phyloP scores from a whole-genome alignment of 2,329 filamentous ascomycete species.

The Eutypella sp. region DNA sequence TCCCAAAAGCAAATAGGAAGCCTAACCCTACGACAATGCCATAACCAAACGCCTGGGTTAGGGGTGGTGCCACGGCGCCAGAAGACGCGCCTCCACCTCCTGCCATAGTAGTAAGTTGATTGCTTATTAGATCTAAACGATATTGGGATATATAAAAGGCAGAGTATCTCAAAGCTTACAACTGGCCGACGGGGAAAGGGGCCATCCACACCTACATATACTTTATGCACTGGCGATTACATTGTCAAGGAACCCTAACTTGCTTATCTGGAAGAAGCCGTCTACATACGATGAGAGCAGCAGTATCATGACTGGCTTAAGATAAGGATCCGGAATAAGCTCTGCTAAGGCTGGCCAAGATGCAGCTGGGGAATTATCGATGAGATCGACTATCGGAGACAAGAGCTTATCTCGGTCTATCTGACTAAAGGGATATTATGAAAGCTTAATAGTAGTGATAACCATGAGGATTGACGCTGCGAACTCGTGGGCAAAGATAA shows the following conservation, averaged over 20 bases:
- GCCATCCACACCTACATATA: too few relatives aligned
- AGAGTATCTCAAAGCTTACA: too few relatives aligned
- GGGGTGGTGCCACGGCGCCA: slow-evolving; percentile 18
- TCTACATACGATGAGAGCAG: neutral
- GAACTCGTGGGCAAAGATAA: neutral
- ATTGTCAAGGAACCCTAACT: neutral
- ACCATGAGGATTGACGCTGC: neutral
- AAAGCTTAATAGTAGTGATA: neutral
- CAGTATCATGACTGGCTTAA: neutral
- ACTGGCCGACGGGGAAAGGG: too few relatives aligned
- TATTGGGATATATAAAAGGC: too few relatives aligned
- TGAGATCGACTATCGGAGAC: neutral
- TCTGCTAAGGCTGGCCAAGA: neutral
- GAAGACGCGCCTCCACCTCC: slow-evolving; percentile 3
- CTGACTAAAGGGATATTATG: neutral
- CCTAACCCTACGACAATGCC: slow-evolving; percentile 70
- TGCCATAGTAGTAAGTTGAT: neutral
- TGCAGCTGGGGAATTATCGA: neutral
- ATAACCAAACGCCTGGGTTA: slow-evolving; percentile 64
- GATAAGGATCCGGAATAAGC: neutral
- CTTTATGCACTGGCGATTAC: neutral
- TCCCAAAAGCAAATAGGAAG: slow-evolving; percentile 65
- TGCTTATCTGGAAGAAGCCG: neutral
- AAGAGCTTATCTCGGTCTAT: neutral
- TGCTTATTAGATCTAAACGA: neutral